Base-by-base conservation (phyloP, 2,329 filamentous ascomycete species). In the Alternaria arborescens region DNA sequence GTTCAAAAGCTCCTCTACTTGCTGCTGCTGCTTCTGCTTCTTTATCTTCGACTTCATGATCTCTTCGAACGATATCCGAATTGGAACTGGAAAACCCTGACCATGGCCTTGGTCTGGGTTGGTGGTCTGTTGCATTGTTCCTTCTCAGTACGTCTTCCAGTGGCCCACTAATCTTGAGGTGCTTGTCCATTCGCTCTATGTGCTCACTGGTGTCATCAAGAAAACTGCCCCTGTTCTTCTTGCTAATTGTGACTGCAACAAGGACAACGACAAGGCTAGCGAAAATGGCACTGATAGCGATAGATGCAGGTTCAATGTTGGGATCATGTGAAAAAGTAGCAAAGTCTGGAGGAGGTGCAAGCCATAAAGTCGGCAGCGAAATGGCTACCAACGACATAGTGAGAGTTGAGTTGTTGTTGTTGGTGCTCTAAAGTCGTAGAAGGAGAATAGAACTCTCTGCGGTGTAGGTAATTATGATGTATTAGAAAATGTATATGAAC, bases 261-360 rank as follows among this genome's bases (percentile, higher is more conserved):
- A 38, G 12, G 12, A 65, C 16, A 12, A 62, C 8, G 5, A 54
- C 26, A 20, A 65, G n/a, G 52, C 18, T 46, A 3, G 32, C 41
- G 8, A 63, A 18, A 22, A 52, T 50, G 20, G 52, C 52, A 43
- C 62, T 60, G 22, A 62, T 38, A 22, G 60, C 44, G 20, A 62
- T 51, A 38, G 60, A 54, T 10, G 40, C 43, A 4, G 62, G 50
- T 16, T 53, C 40, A n/a, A 54, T 30, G 4, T 22, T 16, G 12
- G 36, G 26, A 1, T 41, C 12, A 32, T 55, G 40, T 11, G 18
- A n/a, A 12, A 58, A 52, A 18, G 47, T 32, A 10, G 41, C 20
- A 26, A 64, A 48, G 8, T 3, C n/a, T 32, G 43, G 26, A 26
- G 63, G 63, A 20, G 58, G 42, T 3, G 32, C 36, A 10, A 64